Base-by-base conservation (phyloP, 139 green algal genomes). In the Chlorella ohadii region DNA sequence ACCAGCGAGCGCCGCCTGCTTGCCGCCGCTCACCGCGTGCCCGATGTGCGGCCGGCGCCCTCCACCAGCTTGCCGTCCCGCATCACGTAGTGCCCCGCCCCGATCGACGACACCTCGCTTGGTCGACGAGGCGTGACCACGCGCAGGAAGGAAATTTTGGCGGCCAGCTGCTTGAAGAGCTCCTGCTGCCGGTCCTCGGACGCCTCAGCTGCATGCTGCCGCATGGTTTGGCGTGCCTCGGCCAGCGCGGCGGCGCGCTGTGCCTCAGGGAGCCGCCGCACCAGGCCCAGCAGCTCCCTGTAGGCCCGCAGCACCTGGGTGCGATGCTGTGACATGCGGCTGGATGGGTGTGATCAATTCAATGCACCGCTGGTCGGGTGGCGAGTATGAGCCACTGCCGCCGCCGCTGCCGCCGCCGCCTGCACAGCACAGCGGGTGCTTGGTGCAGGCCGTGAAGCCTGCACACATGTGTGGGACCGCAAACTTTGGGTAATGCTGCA, bases 61-160 rank as follows among this genome's bases (percentile, higher is more conserved):
- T 92, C 81, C n/a, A 94, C 91, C 22, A 94, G 78, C 39, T 90
- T 71, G 19, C 91, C 91, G 17, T 92, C 84, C 6, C 91, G 67
- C 63, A 94, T 28, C 28, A 94, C 87, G 61, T 83, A 94, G 3
- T 79, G 77, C 25, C 83, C 88, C 51, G 86, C 66, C 17, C 68
- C 82, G 19, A 79, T 68, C 36, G n/a, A 33, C 7, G 36, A 73
- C 34, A 57, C 57, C 71, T 94, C 89, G 0, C 87, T 74, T 2
- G 80, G 65, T 1, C 56, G 66, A 27, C 82, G 76, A 6, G 85
- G 84, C 28, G 92, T 94, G 39, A 90, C 85, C n/a, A 89, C 91
- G 20, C 87, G 84, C 77, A 95, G 78, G 61, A 89, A 95, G 74
- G 90, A 87, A 51, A 95, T 91, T 28, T 88, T 88, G 27, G 86